Conservation (phyloP, 495 filamentous ascomycete genomes). For the Penicillium fimorum region DNA sequence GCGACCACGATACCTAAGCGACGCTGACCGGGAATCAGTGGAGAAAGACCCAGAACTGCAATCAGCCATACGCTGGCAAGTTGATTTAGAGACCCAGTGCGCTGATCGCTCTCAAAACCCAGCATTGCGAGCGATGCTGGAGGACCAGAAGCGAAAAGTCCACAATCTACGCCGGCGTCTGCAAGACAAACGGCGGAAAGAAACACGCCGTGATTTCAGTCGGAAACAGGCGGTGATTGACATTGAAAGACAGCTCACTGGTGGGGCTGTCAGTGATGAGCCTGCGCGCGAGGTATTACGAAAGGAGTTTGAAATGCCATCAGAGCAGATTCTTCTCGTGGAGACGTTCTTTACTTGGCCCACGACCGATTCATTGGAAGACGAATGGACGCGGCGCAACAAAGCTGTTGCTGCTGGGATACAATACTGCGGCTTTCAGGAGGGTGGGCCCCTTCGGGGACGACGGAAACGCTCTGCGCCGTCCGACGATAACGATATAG, state of each 20-base stretch:
- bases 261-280: conserved; percentile 19
- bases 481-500: conserved; percentile 12
- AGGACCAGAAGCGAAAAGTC: conserved; percentile 20
- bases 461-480: conserved; percentile 26
- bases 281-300: conserved; percentile 19
- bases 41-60: conserved; percentile 13
- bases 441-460: conserved; percentile 26
- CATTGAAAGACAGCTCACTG: conserved; percentile 26
- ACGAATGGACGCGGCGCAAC: conserved; percentile 24
- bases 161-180: conserved; percentile 16
- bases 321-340: conserved; percentile 25
- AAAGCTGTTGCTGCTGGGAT: conserved; percentile 20
- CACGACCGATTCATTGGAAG: conserved; percentile 26
- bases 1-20: conserved; percentile 21
- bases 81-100: conserved; percentile 13
- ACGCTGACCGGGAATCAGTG: conserved; percentile 6
- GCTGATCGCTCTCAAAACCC: conserved; percentile 11
- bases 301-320: conserved; percentile 20
- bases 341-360: conserved; percentile 31
- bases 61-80: conserved; percentile 9
- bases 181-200: conserved; percentile 21
- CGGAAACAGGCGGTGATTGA: conserved; percentile 24
- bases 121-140: conserved; percentile 12
- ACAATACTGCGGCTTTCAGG: conserved; percentile 23
- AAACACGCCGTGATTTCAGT: conserved; percentile 18